phyloP scores from a whole-genome alignment of 2,329 filamentous ascomycete species.

The Beauveria asiatica region DNA sequence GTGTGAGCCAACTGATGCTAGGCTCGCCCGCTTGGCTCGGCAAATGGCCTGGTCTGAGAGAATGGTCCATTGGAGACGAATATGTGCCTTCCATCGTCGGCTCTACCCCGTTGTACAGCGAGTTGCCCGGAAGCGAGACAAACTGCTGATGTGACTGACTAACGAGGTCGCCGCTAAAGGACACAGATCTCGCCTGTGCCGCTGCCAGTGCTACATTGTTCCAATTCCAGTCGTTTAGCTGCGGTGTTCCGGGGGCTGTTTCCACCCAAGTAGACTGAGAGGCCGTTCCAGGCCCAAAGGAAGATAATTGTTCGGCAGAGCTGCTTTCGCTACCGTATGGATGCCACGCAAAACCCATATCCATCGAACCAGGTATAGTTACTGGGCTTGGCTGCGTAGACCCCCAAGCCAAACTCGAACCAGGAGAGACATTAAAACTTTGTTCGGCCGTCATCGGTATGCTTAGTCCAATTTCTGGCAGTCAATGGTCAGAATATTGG shows the following conservation, averaged over 20 bases:
- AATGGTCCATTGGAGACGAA: background rate
- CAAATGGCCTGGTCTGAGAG: background rate
- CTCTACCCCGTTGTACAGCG: background rate
- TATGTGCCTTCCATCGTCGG: background rate
- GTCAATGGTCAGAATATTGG: background rate
- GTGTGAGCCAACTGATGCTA: background rate
- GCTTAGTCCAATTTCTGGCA: background rate
- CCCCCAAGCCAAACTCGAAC: background rate
- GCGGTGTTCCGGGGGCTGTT: background rate
- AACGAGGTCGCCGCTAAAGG: background rate
- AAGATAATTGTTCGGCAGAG: background rate
- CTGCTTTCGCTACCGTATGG: background rate
- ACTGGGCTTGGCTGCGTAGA: constrained; percentile 2
- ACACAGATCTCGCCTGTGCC: background rate
- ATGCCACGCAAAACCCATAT: background rate
- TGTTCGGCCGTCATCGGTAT: background rate
- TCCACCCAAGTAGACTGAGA: background rate
- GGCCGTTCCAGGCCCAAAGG: background rate
- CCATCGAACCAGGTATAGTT: background rate
- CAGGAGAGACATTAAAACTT: background rate
- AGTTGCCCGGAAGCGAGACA: background rate
- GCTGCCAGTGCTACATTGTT: background rate
- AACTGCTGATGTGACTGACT: background rate
- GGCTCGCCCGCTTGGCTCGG: background rate
- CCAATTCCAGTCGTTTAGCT: background rate